Evolutionary conservation across 2,329 filamentous ascomycete genomes (phyloP).

Genomic region (Colletotrichum lindemuthianum): DNA sequence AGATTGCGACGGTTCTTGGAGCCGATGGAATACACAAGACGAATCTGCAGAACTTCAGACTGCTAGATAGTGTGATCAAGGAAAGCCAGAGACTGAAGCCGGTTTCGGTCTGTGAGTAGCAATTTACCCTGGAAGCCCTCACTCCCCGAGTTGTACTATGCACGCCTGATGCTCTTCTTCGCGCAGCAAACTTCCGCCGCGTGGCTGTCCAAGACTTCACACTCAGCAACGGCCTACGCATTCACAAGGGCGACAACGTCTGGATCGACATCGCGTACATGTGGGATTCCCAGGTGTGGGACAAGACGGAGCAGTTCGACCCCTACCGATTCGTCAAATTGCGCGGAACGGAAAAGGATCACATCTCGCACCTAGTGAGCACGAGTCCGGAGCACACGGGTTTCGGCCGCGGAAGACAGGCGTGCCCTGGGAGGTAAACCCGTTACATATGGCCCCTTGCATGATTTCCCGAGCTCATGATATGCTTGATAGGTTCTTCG

Average conservation of each 20-base stretch:
- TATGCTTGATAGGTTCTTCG: conserved; percentile 50
- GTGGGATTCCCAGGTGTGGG: conserved; percentile 7
- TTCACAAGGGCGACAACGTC: neutral
- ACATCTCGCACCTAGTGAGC: neutral
- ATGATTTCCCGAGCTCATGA: neutral
- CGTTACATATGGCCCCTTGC: neutral
- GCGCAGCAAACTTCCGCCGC: neutral
- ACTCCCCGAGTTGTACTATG: no score
- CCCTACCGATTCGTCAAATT: conserved; percentile 13
- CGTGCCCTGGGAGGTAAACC: neutral
- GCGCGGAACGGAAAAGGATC: neutral
- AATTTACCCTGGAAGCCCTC: neutral
- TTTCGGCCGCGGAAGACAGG: conserved; percentile 46
- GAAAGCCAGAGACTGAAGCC: conserved; percentile 17
- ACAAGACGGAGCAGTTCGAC: conserved; percentile 3
- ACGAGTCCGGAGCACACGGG: conserved; percentile 14
- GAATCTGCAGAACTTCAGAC: conserved; percentile 3
- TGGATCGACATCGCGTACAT: conserved; percentile 10
- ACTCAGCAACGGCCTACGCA: conserved; percentile 1
- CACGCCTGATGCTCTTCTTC: neutral
- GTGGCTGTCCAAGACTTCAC: neutral
- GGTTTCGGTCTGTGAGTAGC: neutral
- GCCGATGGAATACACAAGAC: conserved; percentile 10
- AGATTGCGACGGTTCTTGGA: neutral
- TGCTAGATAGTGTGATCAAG: conserved; percentile 19